These are phyloP conservation scores for Nakaseomyces delphensis DNA, from an alignment of 1,139 yeast species.

Conservation along the genomic window DNA sequence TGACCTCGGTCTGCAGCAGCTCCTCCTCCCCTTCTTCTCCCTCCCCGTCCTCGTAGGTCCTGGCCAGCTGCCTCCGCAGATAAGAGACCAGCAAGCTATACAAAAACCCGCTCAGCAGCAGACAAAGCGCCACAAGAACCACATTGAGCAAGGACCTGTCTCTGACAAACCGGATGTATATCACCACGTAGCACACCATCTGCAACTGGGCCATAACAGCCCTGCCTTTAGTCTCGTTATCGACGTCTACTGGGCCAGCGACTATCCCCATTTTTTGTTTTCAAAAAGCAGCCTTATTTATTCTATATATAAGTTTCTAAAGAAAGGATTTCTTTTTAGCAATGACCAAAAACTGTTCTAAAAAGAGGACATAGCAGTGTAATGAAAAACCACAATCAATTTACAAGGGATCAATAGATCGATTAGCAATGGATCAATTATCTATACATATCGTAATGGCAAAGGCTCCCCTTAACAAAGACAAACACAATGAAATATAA, in stretches of 20 bases:
- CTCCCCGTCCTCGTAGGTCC: not conserved
- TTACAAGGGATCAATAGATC: no score
- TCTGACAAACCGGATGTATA: not conserved
- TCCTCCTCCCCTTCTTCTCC: not conserved
- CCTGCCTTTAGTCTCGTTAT: not conserved
- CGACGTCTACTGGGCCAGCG: not conserved
- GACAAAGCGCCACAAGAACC: not conserved
- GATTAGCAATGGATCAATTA: no score
- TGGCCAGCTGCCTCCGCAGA: not conserved
- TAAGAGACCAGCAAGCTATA: not conserved
- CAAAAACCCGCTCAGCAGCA: not conserved
- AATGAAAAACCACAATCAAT: no score
- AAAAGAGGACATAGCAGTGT: no score
- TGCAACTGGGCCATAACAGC: not conserved
- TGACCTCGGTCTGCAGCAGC: slow-evolving; percentile 1
- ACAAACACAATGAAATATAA: no score
- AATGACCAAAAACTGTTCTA: not conserved
- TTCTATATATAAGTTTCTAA: no score
- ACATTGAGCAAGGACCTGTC: not conserved
- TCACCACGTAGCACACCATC: not conserved
- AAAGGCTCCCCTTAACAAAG: no score
- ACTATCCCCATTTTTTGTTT: not conserved
- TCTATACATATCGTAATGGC: no score
- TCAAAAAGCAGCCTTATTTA: no score
- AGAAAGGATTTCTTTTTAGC: not conserved